Evolutionary conservation across 2,329 filamentous ascomycete genomes (phyloP).

Genomic region (Colletotrichum sp.): DNA sequence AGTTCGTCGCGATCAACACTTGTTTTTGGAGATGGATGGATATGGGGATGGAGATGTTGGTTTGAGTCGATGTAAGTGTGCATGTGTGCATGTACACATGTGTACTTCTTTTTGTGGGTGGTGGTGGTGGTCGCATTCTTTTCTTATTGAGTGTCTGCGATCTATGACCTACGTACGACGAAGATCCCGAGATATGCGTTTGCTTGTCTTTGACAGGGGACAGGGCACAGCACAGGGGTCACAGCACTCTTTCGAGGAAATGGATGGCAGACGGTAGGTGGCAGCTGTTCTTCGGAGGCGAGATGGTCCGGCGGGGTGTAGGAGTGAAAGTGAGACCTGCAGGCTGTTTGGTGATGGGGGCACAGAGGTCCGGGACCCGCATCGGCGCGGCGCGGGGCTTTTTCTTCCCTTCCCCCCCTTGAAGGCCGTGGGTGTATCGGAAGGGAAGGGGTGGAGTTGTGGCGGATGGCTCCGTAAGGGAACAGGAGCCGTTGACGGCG

Average conservation of each 20-base stretch:
- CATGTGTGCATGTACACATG: not conserved
- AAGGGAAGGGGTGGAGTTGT: not conserved
- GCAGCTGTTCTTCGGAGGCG: not conserved
- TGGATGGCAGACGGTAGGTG: not conserved
- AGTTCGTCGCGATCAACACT: not conserved
- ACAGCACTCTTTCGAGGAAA: not conserved
- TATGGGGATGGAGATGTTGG: not conserved
- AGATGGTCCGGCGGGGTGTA: not conserved
- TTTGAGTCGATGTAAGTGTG: not conserved
- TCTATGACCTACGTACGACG: not conserved
- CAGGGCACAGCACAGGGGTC: not conserved
- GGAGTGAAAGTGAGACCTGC: not conserved
- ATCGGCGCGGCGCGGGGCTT: not conserved
- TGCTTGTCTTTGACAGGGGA: not conserved
- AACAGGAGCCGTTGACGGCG: not conserved
- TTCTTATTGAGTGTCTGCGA: not conserved
- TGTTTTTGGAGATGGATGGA: not conserved
- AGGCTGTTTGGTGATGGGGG: not conserved
- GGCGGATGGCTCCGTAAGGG: not conserved
- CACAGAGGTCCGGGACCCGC: not conserved
- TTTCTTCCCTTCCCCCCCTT: not conserved
- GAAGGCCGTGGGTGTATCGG: not conserved
- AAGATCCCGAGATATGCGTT: not conserved
- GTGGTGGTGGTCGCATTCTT: not conserved
- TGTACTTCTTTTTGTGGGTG: not conserved